Conservation (phyloP, 2,329 filamentous ascomycete genomes). For the Calonectria leucothoes region DNA sequence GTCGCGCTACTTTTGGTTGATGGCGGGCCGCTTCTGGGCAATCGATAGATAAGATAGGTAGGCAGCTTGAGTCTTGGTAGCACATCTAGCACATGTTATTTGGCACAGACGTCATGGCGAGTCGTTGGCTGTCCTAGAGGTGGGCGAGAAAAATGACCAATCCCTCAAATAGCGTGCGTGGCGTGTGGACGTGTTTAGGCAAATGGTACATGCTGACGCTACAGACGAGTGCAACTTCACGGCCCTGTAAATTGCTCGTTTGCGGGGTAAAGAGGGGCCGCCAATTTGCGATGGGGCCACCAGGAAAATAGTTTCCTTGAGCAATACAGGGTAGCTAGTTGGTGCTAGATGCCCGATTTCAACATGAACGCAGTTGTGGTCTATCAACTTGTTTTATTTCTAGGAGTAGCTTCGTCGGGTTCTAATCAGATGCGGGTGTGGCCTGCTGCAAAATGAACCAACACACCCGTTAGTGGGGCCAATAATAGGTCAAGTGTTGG, state of each 20-base stretch:
- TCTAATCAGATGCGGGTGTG: no score
- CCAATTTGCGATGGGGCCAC: not conserved
- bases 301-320: not conserved
- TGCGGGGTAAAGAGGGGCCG: not conserved
- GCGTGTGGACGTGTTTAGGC: not conserved
- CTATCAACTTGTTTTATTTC: no score
- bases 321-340: not conserved
- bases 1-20: not conserved
- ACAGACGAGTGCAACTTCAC: not conserved
- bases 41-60: not conserved
- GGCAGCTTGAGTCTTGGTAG: no score
- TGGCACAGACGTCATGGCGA: not conserved
- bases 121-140: not conserved
- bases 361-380: not conserved
- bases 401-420: no score
- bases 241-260: not conserved
- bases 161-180: not conserved
- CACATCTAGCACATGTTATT: not conserved
- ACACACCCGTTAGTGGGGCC: no score
- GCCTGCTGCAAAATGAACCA: no score
- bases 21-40: not conserved
- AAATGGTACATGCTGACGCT: not conserved
- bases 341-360: not conserved
- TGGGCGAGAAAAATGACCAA: not conserved
- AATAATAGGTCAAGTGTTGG: no score